A percentile compares a stretch with the other conserved stretches of the same genome.
phyloP scores from a whole-genome alignment of 2,329 filamentous ascomycete species.

The Remersonia thermophila region DNA sequence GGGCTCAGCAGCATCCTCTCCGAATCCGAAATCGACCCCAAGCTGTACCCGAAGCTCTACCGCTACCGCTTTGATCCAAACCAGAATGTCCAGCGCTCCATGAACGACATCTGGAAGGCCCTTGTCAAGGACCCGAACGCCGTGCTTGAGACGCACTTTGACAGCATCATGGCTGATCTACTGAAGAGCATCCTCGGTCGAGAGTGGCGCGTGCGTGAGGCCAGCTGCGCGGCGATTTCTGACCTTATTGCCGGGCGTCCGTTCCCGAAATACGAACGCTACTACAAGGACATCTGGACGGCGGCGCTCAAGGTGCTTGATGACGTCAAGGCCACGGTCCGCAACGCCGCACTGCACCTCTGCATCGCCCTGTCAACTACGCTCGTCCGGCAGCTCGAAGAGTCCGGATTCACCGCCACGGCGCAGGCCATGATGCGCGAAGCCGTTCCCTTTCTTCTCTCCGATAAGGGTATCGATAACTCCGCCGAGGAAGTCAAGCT shows the following conservation, averaged over 20 bases:
- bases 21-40: slow-evolving; percentile 77
- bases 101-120: slow-evolving; percentile 96
- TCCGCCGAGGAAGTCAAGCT: slow-evolving; percentile 75
- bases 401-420: slow-evolving; percentile 56
- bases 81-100: slow-evolving; percentile 79
- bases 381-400: slow-evolving; percentile 73
- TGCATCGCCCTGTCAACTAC: slow-evolving; percentile 77
- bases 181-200: slow-evolving; percentile 75
- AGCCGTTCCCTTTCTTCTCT: slow-evolving; percentile 81
- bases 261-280: slow-evolving; percentile 66
- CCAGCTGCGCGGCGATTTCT: slow-evolving; percentile 78
- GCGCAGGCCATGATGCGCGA: slow-evolving; percentile 71
- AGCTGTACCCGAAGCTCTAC: slow-evolving; percentile 89
- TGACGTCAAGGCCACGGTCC: slow-evolving; percentile 87
- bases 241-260: slow-evolving; percentile 76
- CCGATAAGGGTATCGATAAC: slow-evolving; percentile 78
- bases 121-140: slow-evolving; percentile 78
- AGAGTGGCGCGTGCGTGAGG: slow-evolving; percentile 89
- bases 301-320: slow-evolving; percentile 84
- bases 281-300: slow-evolving; percentile 75
- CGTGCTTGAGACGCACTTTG: slow-evolving; percentile 71
- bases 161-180: slow-evolving; percentile 78
- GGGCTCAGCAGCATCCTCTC: slow-evolving; percentile 86
- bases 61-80: slow-evolving; percentile 94
- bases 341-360: slow-evolving; percentile 66